These are phyloP conservation scores for Kodamaea fukazawae DNA, from an alignment of 805 yeast genomes.

Conservation along the genomic window DNA sequence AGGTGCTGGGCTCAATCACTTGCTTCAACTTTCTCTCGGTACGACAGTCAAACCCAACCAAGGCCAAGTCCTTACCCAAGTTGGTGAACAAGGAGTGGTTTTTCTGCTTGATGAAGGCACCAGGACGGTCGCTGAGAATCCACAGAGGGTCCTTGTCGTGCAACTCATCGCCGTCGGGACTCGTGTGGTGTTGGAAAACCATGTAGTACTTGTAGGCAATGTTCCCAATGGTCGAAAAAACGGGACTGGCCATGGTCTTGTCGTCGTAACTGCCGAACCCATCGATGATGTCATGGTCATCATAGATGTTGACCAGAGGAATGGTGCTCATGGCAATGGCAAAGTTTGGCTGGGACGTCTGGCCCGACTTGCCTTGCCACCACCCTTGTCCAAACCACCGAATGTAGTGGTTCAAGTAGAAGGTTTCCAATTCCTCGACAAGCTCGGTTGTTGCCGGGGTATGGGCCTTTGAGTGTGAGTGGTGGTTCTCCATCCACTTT, in stretches of 20 bases:
- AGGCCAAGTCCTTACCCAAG: constrained; percentile 68
- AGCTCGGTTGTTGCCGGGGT: constrained; percentile 47
- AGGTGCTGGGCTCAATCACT: constrained; percentile 55
- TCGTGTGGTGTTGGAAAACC: constrained; percentile 85
- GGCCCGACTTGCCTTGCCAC: constrained; percentile 71
- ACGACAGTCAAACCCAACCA: constrained; percentile 87
- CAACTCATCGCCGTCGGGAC: constrained; percentile 36
- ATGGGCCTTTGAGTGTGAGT: constrained; percentile 41
- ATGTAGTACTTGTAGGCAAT: constrained; percentile 82
- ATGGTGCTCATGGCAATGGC: constrained; percentile 79
- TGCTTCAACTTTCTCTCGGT: constrained; percentile 74
- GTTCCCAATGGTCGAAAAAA: constrained; percentile 71
- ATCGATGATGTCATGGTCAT: constrained; percentile 95
- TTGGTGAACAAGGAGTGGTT: constrained; percentile 71
- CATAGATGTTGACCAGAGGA: constrained; percentile 83
- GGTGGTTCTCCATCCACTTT: constrained; percentile 61
- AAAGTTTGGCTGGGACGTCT: constrained; percentile 62
- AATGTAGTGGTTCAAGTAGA: constrained; percentile 70
- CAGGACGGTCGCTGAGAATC: constrained; percentile 56
- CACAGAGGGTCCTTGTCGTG: constrained; percentile 45
- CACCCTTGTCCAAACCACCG: constrained; percentile 90
- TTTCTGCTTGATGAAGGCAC: constrained; percentile 66
- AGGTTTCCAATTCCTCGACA: constrained; percentile 54
- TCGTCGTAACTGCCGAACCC: constrained; percentile 91
- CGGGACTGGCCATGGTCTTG: constrained; percentile 65